phyloP scores from a whole-genome alignment of 1,139 yeast species.

The Suhomyces coccinellae region DNA sequence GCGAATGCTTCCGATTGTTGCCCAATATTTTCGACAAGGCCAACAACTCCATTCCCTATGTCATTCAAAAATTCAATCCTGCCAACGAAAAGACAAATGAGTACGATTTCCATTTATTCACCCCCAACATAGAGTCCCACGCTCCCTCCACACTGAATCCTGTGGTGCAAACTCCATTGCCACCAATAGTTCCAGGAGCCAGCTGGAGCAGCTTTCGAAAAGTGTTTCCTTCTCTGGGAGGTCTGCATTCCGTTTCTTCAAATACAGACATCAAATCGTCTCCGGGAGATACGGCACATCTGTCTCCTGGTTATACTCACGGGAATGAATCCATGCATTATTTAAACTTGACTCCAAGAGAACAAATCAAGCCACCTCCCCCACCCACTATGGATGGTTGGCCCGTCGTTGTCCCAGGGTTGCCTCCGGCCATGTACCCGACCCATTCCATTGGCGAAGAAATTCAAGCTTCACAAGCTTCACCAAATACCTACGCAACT shows the following conservation, averaged over 20 bases:
- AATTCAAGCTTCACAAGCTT: background rate
- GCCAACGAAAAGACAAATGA: background rate
- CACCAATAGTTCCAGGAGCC: background rate
- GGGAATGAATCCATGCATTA: background rate
- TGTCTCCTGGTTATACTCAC: background rate
- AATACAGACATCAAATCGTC: background rate
- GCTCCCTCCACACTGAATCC: background rate
- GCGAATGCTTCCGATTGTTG: background rate
- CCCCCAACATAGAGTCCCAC: background rate
- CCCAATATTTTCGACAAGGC: constrained; percentile 3
- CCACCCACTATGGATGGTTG: background rate
- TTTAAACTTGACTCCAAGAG: background rate
- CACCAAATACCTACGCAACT: background rate
- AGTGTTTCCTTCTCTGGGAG: background rate
- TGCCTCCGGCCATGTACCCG: background rate
- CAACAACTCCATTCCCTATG: constrained; percentile 1
- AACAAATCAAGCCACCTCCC: background rate
- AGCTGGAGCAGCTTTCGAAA: background rate
- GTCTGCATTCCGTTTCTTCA: background rate
- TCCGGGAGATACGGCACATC: background rate
- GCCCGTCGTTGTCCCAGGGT: background rate
- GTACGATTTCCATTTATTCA: background rate
- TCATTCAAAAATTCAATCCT: background rate
- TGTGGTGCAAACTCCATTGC: background rate
- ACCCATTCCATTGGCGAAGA: background rate